A percentile compares a stretch with the other conserved stretches of the same genome.
Conservation (phyloP, 164 flowering plant genomes). For the Dillenia turbinata region DNA sequence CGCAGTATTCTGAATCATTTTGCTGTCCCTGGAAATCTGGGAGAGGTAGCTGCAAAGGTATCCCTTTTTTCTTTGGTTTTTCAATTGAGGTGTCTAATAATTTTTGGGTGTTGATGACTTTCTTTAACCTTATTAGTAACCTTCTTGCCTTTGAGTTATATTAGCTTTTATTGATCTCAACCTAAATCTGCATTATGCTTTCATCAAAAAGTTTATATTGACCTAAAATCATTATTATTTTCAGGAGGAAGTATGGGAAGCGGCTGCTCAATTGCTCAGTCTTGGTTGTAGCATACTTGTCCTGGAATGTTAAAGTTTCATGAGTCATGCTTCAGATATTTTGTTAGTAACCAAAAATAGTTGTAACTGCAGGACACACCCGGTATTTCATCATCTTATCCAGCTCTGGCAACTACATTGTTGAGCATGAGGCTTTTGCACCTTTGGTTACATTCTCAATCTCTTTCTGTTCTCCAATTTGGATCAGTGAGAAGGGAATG, state of each 20-base stretch:
- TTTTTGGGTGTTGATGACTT: background rate
- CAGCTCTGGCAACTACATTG: constrained; percentile 55
- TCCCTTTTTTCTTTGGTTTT: background rate
- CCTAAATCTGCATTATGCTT: no score
- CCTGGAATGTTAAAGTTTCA: constrained; percentile 39
- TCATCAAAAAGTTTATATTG: no score
- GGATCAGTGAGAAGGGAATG: constrained; percentile 46
- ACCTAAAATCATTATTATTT: background rate
- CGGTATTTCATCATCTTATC: constrained; percentile 55
- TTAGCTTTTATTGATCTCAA: no score
- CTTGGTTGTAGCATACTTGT: constrained; percentile 73
- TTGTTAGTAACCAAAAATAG: background rate
- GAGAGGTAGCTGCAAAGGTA: constrained; percentile 97
- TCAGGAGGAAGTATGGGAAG: constrained; percentile 99
- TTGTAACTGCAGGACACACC: constrained; percentile 59
- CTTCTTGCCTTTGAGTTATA: no score
- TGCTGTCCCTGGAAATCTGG: constrained; percentile 80
- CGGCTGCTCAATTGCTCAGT: constrained; percentile 85
- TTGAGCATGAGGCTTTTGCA: constrained; percentile 66
- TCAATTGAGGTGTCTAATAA: no score
- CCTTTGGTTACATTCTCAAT: constrained; percentile 84
- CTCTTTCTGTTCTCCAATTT: constrained; percentile 76
- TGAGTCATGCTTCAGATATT: background rate
- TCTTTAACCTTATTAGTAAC: no score
- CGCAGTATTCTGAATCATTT: constrained; percentile 95